Evolutionary conservation across 495 filamentous ascomycete species (phyloP), one percentile per base, ranked within the genome.

Genomic region (Talaromyces borbonicus): DNA sequence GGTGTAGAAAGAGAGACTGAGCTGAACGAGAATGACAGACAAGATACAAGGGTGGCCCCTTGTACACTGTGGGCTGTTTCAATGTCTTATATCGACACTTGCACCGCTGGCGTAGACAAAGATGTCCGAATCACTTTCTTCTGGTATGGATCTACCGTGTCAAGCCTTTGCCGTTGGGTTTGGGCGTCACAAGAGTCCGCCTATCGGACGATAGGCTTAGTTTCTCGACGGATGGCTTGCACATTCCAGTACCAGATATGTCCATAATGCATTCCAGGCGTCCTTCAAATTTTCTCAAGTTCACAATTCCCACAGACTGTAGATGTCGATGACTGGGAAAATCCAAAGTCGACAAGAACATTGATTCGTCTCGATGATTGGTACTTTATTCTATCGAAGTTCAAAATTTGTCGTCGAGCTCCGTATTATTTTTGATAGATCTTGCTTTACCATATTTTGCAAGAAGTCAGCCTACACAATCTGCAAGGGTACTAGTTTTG

Each of bases 111-210:
- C 3, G 25, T 31, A 2, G 1, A 36, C n/a, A 35, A 18, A 31
- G 8, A 31, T 11, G 26, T 29, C 43, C 1, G 16, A 25, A 24
- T 36, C 29, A 18, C 23, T 14, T 5, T 25, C 20, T 18, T n/a
- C 22, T 46, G 43, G 43, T 9, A 46, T 46, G 43, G 43, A 46
- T 46, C 43, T 45, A 20, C 43, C 43, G 43, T 19, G 27, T 20
- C 15, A 26, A 41, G 11, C 22, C 19, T 24, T 41, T 26, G n/a
- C 20, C 26, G 23, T 41, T 26, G 22, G 22, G 14, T 20, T 42
- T 19, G 2, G 4, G 25, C 22, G 25, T n/a, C 24, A 26, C 15
- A 42, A 42, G 39, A 24, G 16, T 11, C 41, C 18, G 41, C 41
- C 41, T 30, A 41, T 41, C 38, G 38, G 8, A 14, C 38, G 38